A percentile compares a stretch with the other conserved stretches of the same genome.
Evolutionary conservation across 192 early-diverging fungal genomes (phyloP).

Genomic region (Gonapodya sp.): DNA sequence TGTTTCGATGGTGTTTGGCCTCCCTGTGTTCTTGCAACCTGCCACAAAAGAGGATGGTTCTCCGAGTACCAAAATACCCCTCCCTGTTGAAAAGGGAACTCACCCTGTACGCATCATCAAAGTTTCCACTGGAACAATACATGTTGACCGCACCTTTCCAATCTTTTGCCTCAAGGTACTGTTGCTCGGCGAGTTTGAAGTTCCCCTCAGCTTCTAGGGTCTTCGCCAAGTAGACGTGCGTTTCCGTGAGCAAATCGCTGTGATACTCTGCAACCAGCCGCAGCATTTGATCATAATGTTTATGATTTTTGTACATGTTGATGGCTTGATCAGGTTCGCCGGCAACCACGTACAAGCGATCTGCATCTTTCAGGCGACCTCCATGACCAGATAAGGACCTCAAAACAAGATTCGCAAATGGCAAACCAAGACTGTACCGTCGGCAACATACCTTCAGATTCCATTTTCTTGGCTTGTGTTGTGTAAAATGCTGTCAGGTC

Average conservation of each 20-base stretch:
- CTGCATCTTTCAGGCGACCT: slow-evolving; percentile 53
- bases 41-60: neutral
- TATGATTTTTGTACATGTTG: slow-evolving; percentile 63
- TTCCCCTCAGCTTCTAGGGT: slow-evolving; percentile 52
- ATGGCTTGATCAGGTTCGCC: slow-evolving; percentile 55
- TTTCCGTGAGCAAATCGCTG: slow-evolving; percentile 49
- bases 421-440: slow-evolving; percentile 1
- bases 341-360: slow-evolving; percentile 51
- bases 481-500: slow-evolving; percentile 47
- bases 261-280: slow-evolving; percentile 47
- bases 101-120: slow-evolving; percentile 54
- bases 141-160: slow-evolving; percentile 58
- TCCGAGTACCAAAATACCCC: neutral
- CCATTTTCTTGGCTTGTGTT: slow-evolving; percentile 48
- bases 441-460: slow-evolving; percentile 32
- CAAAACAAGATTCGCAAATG: neutral
- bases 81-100: slow-evolving; percentile 11
- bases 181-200: slow-evolving; percentile 50
- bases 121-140: slow-evolving; percentile 55
- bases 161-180: slow-evolving; percentile 50
- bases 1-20: slow-evolving; percentile 48
- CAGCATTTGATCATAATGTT: slow-evolving; percentile 59
- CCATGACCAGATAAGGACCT: neutral
- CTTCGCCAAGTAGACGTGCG: slow-evolving; percentile 50
- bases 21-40: slow-evolving; percentile 48